A percentile compares a stretch with the other conserved stretches of the same genome.
Conservation (phyloP, 495 filamentous ascomycete species). For the Talaromyces liani region DNA sequence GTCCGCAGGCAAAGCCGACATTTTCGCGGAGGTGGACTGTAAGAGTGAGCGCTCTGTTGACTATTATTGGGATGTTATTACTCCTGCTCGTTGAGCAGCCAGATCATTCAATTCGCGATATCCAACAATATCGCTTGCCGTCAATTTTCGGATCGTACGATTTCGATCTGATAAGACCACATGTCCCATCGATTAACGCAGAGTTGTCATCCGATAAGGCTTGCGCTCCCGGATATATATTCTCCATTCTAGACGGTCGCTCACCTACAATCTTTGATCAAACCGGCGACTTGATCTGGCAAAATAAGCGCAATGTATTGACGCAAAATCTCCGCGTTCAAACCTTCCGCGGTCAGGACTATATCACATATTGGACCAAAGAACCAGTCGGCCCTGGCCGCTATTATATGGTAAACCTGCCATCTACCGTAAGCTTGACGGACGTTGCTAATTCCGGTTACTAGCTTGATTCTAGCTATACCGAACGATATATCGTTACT, state of each 20-base stretch:
- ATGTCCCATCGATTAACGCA: background rate
- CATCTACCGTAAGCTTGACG: background rate
- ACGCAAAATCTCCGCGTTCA: conserved; percentile 42
- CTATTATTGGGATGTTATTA: background rate
- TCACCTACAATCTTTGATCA: conserved; percentile 41
- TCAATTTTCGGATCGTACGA: background rate
- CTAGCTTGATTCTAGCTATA: conserved; percentile 42
- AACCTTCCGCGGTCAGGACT: conserved; percentile 35
- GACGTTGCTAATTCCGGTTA: background rate
- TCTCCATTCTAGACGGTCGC: conserved; percentile 37
- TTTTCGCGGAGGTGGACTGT: background rate
- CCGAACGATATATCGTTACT: conserved; percentile 27
- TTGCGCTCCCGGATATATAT: conserved; percentile 25
- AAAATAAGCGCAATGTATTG: conserved; percentile 28
- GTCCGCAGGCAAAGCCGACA: background rate
- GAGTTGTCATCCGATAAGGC: background rate
- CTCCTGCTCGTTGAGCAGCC: background rate
- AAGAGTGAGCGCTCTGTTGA: background rate
- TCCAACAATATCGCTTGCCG: background rate
- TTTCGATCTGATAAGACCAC: background rate
- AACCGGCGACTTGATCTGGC: conserved; percentile 38
- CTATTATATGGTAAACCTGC: conserved; percentile 43
- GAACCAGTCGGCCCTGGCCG: conserved; percentile 40
- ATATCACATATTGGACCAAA: conserved; percentile 49
- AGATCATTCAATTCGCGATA: background rate